Evolutionary conservation across 768 basidiomycete species (phyloP), one percentile per base, ranked within the genome.

Genomic region (Kwoniella dendrophila): DNA sequence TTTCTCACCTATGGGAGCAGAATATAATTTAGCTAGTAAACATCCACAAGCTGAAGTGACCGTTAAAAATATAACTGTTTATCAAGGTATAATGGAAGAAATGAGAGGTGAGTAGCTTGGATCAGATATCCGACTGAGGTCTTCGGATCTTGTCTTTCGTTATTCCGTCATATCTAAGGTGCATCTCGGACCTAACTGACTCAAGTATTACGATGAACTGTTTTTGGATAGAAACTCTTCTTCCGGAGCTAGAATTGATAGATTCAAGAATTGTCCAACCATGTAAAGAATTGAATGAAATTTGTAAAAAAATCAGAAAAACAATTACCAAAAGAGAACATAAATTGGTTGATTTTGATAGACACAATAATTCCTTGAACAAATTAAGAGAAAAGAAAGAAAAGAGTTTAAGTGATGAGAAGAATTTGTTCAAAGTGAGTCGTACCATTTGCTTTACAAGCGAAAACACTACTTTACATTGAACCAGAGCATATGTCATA

Each of bases 341-440:
- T 80, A 99, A 99, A 90, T 83, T 97, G 61, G 82, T 88, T 26
- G 96, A 99, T 80, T 99, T 87, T 69, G 96, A 99, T 81, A 88
- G 96, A 51, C 90, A 86, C 83, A 98, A 97, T 80, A 97, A 96
- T 73, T 91, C 92, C 20, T 81, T 97, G 67, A 92, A 88, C 59
- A 98, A 99, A 80, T 83, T 98, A 61, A 84, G 96, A 60, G 95
- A 99, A 78, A 99, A 99, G 85, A 95, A 97, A 81, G 95, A 99
- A 76, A 99, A 97, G 81, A 87, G 90, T 20, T 81, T 98, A 67
- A 91, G 82, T 69, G 95, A 98, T 72, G 95, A 98, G 83, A 96
- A 97, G 85, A 91, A 94, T 74, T 74, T 95, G 64, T 96, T 95
- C 86, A 96, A 95, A 84, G 92, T 89, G 59, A 16, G 82, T 79